Evolutionary conservation across 805 yeast species (phyloP), one percentile per base, ranked within the genome.

Genomic region (Kodamaea kakaduensis): DNA sequence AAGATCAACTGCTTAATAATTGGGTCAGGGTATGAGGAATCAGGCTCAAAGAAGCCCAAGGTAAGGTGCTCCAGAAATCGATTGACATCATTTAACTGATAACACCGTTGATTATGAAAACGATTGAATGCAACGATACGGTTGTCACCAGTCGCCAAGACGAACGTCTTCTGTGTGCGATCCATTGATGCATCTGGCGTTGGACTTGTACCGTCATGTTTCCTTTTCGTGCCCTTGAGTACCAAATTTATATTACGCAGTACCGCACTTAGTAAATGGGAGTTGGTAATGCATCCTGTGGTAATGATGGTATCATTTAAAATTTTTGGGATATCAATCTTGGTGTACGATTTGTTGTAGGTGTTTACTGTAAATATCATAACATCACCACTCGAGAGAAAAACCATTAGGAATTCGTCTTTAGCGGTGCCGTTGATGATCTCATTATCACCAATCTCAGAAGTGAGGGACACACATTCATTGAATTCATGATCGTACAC

Each of bases 61-160:
- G 52, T 52, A 25, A 76, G 48, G 13, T 47, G 56, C 35, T 69
- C 71, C 1, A 75, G 61, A 40, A 74, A 69, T 36, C 62, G 69
- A 32, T 67, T 71, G 24, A 73, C 64, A 27, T 70, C 68, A 34
- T 67, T 69, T 31, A 76, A 61, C 48, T 76, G 80, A 42, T 59
- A 74, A 28, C 78, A 75, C 41, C 70, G 67, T 46, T 76, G 73
- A 35, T 68, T 52, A 59, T 72, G 73, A 32, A 77, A 69, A 37
- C 75, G 69, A 37, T 71, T 71, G 54, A 83, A 83, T 9, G 76
- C 73, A 32, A 84, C 73, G 13, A 84, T 62, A 53, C 87, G 72
- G 48, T 83, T 84, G 51, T 81, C 89, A 39, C 87, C 89, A 2
- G 89, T 82, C 5, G 81, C 84, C 31, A 81, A 71, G 28, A 84